Percentiles rank a stretch among this genome's conserved stretches.
Conservation (phyloP, 1,139 yeast genomes). For the Debaryomyces sp. region DNA sequence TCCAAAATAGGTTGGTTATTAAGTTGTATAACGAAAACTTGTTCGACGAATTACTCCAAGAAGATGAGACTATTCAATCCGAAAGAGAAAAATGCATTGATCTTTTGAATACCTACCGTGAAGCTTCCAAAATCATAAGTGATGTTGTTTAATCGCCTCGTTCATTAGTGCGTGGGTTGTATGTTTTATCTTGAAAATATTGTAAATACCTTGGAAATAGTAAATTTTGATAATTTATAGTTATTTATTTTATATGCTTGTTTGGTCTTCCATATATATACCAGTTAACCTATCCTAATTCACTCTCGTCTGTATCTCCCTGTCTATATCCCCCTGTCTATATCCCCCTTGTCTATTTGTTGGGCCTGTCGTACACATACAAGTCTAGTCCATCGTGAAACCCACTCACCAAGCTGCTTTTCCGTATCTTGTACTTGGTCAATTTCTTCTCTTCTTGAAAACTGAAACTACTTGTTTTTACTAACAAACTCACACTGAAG, state of each 20-base stretch:
- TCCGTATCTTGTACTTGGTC: slow-evolving; percentile 6
- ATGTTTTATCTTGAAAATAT: background rate
- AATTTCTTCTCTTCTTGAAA: slow-evolving; percentile 14
- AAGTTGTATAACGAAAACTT: slow-evolving; percentile 83
- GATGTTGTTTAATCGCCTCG: slow-evolving; percentile 63
- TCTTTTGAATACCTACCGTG: slow-evolving; percentile 80
- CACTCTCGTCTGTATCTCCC: background rate
- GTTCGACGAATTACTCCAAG: slow-evolving; percentile 84
- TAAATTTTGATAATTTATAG: slow-evolving; percentile 7
- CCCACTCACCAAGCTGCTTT: slow-evolving; percentile 7
- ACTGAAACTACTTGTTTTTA: slow-evolving; percentile 1
- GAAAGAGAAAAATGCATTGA: slow-evolving; percentile 89
- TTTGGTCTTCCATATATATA: background rate
- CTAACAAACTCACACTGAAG: slow-evolving; percentile 6
- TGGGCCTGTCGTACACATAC: slow-evolving; percentile 10
- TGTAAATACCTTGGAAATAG: slow-evolving; percentile 9
- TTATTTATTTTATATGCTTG: slow-evolving; percentile 3
- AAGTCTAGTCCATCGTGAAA: slow-evolving; percentile 13
- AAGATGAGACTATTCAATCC: slow-evolving; percentile 86
- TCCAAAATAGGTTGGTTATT: slow-evolving; percentile 90
- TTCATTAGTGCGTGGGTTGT: background rate
- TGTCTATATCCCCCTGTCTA: background rate
- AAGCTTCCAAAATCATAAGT: slow-evolving; percentile 86
- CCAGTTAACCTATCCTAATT: background rate
- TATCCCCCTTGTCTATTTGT: slow-evolving; percentile 1